Base-by-base conservation (phyloP, 148 eudicot genomes). In the Arbutus unedo region DNA sequence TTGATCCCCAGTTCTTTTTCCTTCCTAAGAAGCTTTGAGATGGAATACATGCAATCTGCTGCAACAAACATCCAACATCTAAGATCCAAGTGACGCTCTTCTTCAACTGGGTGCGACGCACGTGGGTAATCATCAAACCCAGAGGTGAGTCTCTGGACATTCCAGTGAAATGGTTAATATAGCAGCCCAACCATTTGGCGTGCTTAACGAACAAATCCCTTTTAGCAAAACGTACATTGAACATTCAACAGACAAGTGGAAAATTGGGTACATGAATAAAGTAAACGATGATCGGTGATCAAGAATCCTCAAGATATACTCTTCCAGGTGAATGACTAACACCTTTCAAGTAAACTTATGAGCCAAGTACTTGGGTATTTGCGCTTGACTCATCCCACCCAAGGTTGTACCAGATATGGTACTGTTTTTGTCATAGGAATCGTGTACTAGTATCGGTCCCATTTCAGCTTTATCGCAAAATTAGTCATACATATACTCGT, bases 91-190 rank as follows among this genome's bases (percentile, higher is more conserved):
- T 96, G 99, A 41, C 99, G 94, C 90, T 96, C 99, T 41, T 96
- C 99, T 49, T 90, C 92, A 81, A 85, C 92, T 55, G 99, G 99
- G 83, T 96, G 98, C 59, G 99, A 96, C 76, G 99, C 98, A 79
- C 99, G 99, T 73, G 99, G 99, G 88, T 96, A 96, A 83, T 96
- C 99, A 90, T 96, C 99, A 88, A 96, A 89, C 79, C 99, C 99
- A 51, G 99, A 96, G 54, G 95, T 87, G 72, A 96, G 86, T 41
- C 94, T 87, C 99, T 96, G 90, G 6, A 83, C 50, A 86, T 74
- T 84, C 70, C 82, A 81, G 51, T 55, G 76, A 23, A 31, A 70
- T 54, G 54, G 44, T 38, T 14, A 81, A 68, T 70, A 68, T 2
- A 68, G 31, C 74, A 67, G 64, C 76, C 68, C 60, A 51, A 53